Evolutionary conservation across 805 yeast genomes (phyloP).

Genomic region (Lipomyces chichibuensis): DNA sequence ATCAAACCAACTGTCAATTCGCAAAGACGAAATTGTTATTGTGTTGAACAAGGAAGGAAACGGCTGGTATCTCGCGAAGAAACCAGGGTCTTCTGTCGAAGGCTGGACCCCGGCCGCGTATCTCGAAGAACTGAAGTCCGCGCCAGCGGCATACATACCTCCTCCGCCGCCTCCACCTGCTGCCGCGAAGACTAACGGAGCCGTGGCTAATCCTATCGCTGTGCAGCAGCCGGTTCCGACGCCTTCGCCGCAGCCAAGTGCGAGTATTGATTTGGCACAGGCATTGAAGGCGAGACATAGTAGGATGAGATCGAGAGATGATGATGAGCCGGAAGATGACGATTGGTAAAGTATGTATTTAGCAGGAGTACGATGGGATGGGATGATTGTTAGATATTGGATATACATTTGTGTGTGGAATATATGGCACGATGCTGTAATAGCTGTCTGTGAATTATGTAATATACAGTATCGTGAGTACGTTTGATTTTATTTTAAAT

Average conservation of each 20-base stretch:
- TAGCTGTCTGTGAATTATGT: background rate
- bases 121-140: constrained; percentile 50
- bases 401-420: background rate
- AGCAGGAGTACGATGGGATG: background rate
- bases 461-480: no score
- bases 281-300: constrained; percentile 78
- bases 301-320: constrained; percentile 66
- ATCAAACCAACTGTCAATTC: constrained; percentile 76
- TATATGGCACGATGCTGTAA: background rate
- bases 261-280: constrained; percentile 58
- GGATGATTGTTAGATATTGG: background rate
- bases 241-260: constrained; percentile 11
- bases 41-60: constrained; percentile 74
- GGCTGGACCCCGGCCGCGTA: constrained; percentile 99
- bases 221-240: constrained; percentile 17
- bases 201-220: background rate
- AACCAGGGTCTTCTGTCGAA: constrained; percentile 50
- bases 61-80: constrained; percentile 93
- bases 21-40: constrained; percentile 73
- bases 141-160: constrained; percentile 37
- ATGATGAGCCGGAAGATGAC: constrained; percentile 52
- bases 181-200: constrained; percentile 21
- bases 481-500: no score
- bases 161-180: constrained; percentile 40
- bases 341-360: constrained; percentile 32